Evolutionary conservation across 2,329 filamentous ascomycete species (phyloP), one percentile per base, ranked within the genome.

Genomic region (Colletotrichum karsti): DNA sequence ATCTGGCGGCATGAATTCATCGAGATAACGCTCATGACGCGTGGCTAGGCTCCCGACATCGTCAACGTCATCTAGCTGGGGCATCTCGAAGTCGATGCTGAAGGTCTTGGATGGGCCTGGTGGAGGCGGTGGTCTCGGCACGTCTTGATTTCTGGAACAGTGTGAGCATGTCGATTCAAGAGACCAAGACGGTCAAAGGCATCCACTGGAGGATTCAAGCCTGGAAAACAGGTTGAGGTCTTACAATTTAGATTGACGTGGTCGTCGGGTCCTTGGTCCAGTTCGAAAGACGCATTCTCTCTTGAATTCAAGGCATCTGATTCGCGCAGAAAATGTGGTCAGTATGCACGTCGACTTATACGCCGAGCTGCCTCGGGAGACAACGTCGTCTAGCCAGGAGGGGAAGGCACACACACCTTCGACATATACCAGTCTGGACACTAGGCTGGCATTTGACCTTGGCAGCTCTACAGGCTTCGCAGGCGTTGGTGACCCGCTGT

Each of bases 361-460:
- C 39, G 66, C 66, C 62, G 55, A 50, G 33, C 12, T n/a, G 35
- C 18, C 33, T 44, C 61, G 66, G 66, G 9, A 56, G 41, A 62
- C 18, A 48, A 50, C 22, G 51, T 60, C 10, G 46, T n/a, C 28
- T 48, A 51, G 46, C 15, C 8, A 37, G 44, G 22, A 26, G 12
- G 24, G 50, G 50, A 26, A 68, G 20, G 42, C 30, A 48, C 33
- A 46, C 24, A 68, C 79, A 88, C 86, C 84, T 84, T 74, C 81
- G 83, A 73, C 87, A 89, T 30, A 86, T 84, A 10, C 81, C 81
- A 3, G 80, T 76, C 71, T 84, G 82, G 26, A 79, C 78, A 65
- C 83, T 84, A 5, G 83, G 76, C 68, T 83, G 82, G 70, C 87
- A 89, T 63, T 84, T 86, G 22, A 87, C 79, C 77, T 88, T 89